phyloP scores from a whole-genome alignment of 345 rosid species.

The Carallia brachiata region DNA sequence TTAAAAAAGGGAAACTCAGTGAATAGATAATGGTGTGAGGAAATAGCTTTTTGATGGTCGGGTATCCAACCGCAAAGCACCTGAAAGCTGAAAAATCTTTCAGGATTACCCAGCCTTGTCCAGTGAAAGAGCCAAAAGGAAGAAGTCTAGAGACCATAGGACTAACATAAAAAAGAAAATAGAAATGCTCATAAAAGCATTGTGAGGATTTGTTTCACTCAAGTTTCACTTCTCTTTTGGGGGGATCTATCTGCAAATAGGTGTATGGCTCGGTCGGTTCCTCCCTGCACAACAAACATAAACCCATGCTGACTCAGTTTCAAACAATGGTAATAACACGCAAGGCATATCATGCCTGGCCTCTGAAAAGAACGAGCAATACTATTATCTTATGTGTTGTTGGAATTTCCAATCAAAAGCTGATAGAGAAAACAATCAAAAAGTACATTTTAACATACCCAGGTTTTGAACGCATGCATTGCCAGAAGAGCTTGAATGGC shows the following conservation, averaged over 20 bases:
- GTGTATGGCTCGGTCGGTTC: constrained; percentile 87
- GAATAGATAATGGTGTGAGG: no score
- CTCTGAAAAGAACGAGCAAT: neutral
- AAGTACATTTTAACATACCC: constrained; percentile 48
- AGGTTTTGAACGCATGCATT: constrained; percentile 95
- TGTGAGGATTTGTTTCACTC: constrained; percentile 30
- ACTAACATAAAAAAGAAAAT: no score
- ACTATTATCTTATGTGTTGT: neutral
- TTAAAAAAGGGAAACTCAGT: no score
- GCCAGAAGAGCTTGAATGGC: constrained; percentile 87
- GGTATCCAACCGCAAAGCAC: no score
- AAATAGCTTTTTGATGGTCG: no score
- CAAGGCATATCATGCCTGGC: neutral
- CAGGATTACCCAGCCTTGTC: no score
- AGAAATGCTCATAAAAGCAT: neutral
- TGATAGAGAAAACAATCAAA: neutral
- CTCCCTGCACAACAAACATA: constrained; percentile 55
- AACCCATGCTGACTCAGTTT: neutral
- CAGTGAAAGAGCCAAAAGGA: neutral
- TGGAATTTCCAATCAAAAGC: neutral
- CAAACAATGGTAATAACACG: neutral
- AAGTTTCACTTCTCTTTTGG: constrained; percentile 61
- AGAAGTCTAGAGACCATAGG: neutral
- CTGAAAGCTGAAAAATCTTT: no score
- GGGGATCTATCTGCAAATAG: constrained; percentile 80